Conservation (phyloP, 2,329 filamentous ascomycete species). For the Aspergillus sp. region DNA sequence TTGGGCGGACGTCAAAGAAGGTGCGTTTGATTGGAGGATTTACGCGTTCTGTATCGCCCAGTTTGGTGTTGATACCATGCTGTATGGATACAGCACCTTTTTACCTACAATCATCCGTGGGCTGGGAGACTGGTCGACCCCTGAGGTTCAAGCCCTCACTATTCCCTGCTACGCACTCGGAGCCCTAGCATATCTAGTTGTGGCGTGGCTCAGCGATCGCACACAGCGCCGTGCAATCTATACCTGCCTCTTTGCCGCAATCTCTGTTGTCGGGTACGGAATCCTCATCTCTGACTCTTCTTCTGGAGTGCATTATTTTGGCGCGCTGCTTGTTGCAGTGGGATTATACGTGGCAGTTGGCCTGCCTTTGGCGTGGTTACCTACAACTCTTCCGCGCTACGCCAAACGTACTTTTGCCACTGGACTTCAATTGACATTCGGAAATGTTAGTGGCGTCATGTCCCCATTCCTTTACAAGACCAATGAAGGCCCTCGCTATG, state of each 20-base stretch:
- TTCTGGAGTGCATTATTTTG: slow-evolving; percentile 72
- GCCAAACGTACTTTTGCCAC: slow-evolving; percentile 75
- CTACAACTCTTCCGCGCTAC: slow-evolving; percentile 73
- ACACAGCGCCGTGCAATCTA: slow-evolving; percentile 69
- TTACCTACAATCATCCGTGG: slow-evolving; percentile 77
- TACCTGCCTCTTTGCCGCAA: slow-evolving; percentile 62
- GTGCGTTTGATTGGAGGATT: slow-evolving; percentile 76
- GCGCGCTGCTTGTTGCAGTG: slow-evolving; percentile 74
- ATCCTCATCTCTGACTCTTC: slow-evolving; percentile 66
- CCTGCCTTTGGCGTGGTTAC: slow-evolving; percentile 60
- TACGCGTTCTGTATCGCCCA: slow-evolving; percentile 71
- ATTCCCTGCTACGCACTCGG: slow-evolving; percentile 78
- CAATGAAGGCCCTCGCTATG: slow-evolving; percentile 60
- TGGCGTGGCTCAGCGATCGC: slow-evolving; percentile 70
- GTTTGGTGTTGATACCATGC: slow-evolving; percentile 75
- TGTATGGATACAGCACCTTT: slow-evolving; percentile 79
- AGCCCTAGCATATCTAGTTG: slow-evolving; percentile 68
- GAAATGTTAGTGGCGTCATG: slow-evolving; percentile 74
- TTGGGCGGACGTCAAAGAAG: slow-evolving; percentile 67
- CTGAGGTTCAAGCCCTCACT: slow-evolving; percentile 74
- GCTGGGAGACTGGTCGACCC: slow-evolving; percentile 65
- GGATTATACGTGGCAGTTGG: slow-evolving; percentile 69
- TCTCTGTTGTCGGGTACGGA: slow-evolving; percentile 71
- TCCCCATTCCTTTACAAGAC: slow-evolving; percentile 62
- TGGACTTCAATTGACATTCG: slow-evolving; percentile 71